Conservation (phyloP, 164 flowering plant genomes). For the Stephania yunnanensis region DNA sequence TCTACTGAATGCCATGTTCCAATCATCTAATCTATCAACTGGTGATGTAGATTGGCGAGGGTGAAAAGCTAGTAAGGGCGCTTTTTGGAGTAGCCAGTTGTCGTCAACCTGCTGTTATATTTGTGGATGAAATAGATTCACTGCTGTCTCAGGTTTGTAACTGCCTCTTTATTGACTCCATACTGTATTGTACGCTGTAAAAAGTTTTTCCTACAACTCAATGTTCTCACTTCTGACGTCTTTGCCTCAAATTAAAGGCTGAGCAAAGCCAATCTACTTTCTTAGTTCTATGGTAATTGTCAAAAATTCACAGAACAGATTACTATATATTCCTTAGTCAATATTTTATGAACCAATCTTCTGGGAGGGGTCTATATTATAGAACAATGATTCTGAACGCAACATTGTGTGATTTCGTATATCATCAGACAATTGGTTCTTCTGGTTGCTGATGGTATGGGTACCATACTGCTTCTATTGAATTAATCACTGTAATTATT, state of each 20-base stretch:
- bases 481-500: neutral
- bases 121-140: constrained; percentile 98
- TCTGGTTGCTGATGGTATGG: neutral
- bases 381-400: neutral
- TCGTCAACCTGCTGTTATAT: constrained; percentile 99
- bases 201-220: neutral
- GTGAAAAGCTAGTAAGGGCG: constrained; percentile 97
- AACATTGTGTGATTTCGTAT: neutral
- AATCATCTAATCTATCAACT: constrained; percentile 1
- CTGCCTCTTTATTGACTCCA: neutral
- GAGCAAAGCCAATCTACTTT: neutral
- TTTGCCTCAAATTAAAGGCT: constrained; percentile 2
- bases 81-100: constrained; percentile 99
- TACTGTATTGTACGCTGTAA: neutral
- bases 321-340: neutral
- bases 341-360: neutral
- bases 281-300: neutral
- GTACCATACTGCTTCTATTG: neutral
- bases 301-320: neutral
- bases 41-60: constrained; percentile 84
- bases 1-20: neutral
- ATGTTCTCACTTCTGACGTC: neutral
- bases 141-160: constrained; percentile 84
- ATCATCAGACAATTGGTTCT: neutral
- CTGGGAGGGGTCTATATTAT: neutral